Percentiles rank a stretch among this genome's conserved stretches.
Conservation (phyloP, 768 basidiomycete genomes). For the Psilocybe subaeruginosa region DNA sequence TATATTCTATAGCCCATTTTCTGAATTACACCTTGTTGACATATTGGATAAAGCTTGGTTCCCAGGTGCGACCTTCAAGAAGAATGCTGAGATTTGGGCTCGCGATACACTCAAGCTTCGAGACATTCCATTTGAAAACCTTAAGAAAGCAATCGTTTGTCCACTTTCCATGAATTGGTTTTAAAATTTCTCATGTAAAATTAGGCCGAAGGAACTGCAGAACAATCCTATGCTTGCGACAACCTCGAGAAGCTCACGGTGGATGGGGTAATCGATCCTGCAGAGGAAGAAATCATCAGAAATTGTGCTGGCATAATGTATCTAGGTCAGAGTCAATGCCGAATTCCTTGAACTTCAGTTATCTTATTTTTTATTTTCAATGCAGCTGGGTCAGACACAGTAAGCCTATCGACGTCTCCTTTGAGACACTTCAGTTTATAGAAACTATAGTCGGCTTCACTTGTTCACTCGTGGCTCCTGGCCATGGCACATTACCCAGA, state of each 20-base stretch:
- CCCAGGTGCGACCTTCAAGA: slow-evolving; percentile 38
- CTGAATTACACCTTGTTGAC: not conserved
- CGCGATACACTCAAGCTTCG: slow-evolving; percentile 21
- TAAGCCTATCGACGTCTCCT: not conserved
- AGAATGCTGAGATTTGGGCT: slow-evolving; percentile 28
- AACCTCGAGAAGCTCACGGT: slow-evolving; percentile 26
- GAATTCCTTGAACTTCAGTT: not conserved
- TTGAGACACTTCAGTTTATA: not conserved
- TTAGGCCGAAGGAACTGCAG: slow-evolving; percentile 25
- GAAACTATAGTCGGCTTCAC: slow-evolving; percentile 26
- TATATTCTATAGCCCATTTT: slow-evolving; percentile 9
- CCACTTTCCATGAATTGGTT: not conserved
- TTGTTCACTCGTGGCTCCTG: slow-evolving; percentile 33
- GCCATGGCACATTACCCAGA: slow-evolving; percentile 43
- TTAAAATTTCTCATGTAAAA: not conserved
- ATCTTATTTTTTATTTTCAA: not conserved
- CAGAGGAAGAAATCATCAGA: slow-evolving; percentile 36
- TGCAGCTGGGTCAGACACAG: slow-evolving; percentile 24
- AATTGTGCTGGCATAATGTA: slow-evolving; percentile 46
- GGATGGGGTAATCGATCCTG: slow-evolving; percentile 16
- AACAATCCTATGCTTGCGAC: slow-evolving; percentile 28
- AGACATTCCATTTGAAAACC: slow-evolving; percentile 30
- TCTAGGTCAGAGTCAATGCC: slow-evolving; percentile 29
- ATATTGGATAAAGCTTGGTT: slow-evolving; percentile 31
- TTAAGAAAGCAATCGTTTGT: slow-evolving; percentile 30